Percentiles rank a stretch among this genome's conserved stretches.
These are phyloP conservation scores for Dipodascopsis uninucleata DNA, from an alignment of 805 yeast species.

Conservation along the genomic window DNA sequence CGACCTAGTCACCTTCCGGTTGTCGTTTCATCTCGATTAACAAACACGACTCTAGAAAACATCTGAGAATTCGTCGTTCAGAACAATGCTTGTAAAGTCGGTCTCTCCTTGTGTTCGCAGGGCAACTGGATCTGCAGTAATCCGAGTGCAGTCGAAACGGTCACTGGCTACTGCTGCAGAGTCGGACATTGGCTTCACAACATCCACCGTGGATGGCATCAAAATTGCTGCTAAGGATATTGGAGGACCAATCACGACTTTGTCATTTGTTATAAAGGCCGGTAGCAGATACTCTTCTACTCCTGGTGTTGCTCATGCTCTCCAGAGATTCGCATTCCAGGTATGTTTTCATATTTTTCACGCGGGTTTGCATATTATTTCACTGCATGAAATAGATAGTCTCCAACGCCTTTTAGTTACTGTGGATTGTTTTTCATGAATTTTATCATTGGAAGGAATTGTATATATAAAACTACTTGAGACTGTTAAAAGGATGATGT, in stretches of 20 bases:
- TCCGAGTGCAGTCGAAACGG: slow-evolving; percentile 25
- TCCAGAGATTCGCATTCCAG: slow-evolving; percentile 73
- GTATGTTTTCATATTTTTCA: slow-evolving; percentile 13
- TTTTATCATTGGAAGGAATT: too few species aligned
- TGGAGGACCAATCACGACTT: slow-evolving; percentile 57
- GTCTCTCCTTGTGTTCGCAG: slow-evolving; percentile 6
- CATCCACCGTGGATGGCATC: slow-evolving; percentile 42
- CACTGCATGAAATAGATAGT: not conserved
- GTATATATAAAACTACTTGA: too few species aligned
- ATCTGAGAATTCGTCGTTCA: too few species aligned
- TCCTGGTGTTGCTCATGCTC: slow-evolving; percentile 82
- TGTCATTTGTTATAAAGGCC: slow-evolving; percentile 77
- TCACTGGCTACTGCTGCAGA: slow-evolving; percentile 32
- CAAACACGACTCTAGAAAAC: too few species aligned
- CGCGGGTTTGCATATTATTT: not conserved
- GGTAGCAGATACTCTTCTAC: slow-evolving; percentile 70
- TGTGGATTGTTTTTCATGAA: not conserved
- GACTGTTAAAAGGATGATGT: too few species aligned
- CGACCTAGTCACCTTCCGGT: too few species aligned
- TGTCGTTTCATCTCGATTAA: too few species aligned
- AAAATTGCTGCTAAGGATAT: slow-evolving; percentile 56
- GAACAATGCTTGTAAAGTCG: too few species aligned
- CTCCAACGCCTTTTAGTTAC: not conserved
- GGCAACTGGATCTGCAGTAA: slow-evolving; percentile 8
- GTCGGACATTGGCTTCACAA: slow-evolving; percentile 31